Conservation (phyloP, 768 basidiomycete genomes). For the Podaxis sp. region DNA sequence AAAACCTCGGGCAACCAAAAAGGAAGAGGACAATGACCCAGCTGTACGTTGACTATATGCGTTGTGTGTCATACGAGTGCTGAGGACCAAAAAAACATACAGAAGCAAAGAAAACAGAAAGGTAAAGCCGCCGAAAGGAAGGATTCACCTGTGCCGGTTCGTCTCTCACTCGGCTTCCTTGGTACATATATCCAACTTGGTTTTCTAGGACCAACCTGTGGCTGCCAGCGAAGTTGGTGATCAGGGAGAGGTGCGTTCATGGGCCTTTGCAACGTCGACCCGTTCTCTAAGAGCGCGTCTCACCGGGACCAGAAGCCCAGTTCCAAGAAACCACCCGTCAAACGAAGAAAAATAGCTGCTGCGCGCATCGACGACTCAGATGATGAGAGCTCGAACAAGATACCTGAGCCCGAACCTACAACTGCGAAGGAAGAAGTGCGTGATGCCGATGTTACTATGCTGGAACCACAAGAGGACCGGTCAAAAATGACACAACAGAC, state of each 20-base stretch:
- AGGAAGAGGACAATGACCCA: slow-evolving; percentile 11
- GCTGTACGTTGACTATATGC: not conserved
- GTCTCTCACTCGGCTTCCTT: not conserved
- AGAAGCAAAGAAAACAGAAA: slow-evolving; percentile 13
- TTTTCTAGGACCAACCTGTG: not conserved
- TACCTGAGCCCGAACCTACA: not conserved
- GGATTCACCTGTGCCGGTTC: not conserved
- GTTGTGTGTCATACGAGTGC: not conserved
- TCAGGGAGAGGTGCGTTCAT: not conserved
- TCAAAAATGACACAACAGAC: not conserved
- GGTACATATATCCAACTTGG: not conserved
- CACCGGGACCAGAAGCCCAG: not conserved
- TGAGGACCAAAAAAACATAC: not conserved
- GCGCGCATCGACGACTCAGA: slow-evolving; percentile 4
- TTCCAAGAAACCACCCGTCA: not conserved
- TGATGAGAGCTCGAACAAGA: not conserved
- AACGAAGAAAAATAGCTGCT: not conserved
- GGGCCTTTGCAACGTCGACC: too few species aligned
- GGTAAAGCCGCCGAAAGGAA: slow-evolving; percentile 11
- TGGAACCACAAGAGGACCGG: not conserved
- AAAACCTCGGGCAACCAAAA: slow-evolving; percentile 6
- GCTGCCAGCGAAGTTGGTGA: not conserved
- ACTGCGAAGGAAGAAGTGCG: not conserved
- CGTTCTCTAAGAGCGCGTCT: not conserved
- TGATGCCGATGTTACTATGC: not conserved